Evolutionary conservation across 208 protist genomes (phyloP).

Genomic region (Leishmania aethiopica): DNA sequence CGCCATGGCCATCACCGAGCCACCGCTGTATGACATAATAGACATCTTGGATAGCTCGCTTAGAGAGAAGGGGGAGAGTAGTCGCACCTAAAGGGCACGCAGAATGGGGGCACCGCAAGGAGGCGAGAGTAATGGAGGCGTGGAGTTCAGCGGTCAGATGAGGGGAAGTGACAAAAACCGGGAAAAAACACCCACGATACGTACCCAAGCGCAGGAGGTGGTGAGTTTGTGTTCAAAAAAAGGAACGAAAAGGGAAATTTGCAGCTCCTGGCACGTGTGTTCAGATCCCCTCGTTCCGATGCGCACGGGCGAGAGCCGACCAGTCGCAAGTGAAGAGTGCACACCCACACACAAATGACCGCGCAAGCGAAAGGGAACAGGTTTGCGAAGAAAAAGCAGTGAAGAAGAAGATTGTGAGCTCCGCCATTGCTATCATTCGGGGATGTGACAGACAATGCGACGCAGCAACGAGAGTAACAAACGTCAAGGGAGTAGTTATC

Average conservation of each 20-base stretch:
- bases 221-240: background rate
- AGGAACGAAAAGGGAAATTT: background rate
- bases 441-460: background rate
- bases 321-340: background rate
- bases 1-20: conserved; percentile 96
- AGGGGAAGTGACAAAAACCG: background rate
- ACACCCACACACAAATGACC: background rate
- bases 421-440: background rate
- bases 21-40: conserved; percentile 97
- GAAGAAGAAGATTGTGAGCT: background rate
- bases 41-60: conserved; percentile 60
- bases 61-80: background rate
- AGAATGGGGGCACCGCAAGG: conserved; percentile 3
- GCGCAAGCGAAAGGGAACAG: background rate
- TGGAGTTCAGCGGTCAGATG: background rate
- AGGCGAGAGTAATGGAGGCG: background rate
- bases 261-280: background rate
- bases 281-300: background rate
- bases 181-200: background rate
- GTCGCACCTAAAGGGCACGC: background rate
- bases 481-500: background rate
- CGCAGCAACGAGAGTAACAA: background rate
- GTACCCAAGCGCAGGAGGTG: background rate
- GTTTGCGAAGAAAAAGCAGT: background rate
- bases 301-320: background rate